Base-by-base conservation (phyloP, 179 eudicot genomes). In the Silene coronaria region DNA sequence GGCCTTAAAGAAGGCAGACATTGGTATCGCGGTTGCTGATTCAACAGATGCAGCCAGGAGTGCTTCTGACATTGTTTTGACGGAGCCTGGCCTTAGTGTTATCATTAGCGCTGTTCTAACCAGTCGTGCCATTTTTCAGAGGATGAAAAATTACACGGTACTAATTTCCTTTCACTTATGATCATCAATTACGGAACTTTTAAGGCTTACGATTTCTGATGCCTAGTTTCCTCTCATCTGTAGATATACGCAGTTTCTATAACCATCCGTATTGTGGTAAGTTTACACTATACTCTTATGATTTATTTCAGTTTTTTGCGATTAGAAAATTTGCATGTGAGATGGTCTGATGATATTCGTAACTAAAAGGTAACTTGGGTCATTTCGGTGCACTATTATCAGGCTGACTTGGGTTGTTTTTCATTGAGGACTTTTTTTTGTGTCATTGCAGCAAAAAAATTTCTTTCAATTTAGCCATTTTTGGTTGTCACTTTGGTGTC, bases 121-220 rank as follows among this genome's bases (percentile, higher is more conserved):
- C 16, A 89, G 92, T 63, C 89, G 92, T 28, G 81, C 92, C 8
- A 89, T 89, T 64, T 89, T 89, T 70, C 92, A 89, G 61, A 83
- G 92, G 76, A 89, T 89, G 92, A 89, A 89, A 75, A 89, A 89
- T 70, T 89, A 89, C 80, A 89, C 92, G 82, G 92, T 89, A 83
- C 21, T 53, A 77, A n/a, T 12, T 0, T 57, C 22, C 46, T 53
- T 53, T 53, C 58, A 53, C 3, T 6, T 53, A 17, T 53, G 21
- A 53, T 53, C 58, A 16, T 53, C 58, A 53, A 53, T 14, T 1
- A 16, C 58, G 19, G 16, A 53, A 53, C 58, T 6, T 28, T 32
- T 55, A 55, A n/a, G 4, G 28, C 48, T 3, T 27, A 61, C 24
- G 58, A 17, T 38, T 59, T 0, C 32, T 74, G 69, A 74, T 57